Conservation (phyloP, 495 filamentous ascomycete genomes). For the Rostrohypoxylon terebratum region DNA sequence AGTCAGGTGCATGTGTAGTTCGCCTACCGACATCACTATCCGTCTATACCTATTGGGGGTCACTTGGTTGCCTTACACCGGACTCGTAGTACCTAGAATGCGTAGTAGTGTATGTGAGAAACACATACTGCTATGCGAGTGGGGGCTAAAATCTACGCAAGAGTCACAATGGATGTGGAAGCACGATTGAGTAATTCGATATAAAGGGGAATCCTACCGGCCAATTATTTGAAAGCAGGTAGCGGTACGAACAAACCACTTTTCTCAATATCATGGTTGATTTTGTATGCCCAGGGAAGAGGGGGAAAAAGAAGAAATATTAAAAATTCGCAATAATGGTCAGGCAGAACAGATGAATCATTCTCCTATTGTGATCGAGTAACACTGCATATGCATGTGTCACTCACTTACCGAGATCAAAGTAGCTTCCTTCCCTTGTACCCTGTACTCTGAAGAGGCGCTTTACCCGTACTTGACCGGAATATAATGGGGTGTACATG, state of each 20-base stretch:
- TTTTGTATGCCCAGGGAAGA: too few species aligned
- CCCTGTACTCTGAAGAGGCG: not conserved
- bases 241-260: too few species aligned
- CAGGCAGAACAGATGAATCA: not conserved
- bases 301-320: too few species aligned
- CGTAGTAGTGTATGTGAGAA: not conserved
- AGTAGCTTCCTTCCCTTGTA: not conserved
- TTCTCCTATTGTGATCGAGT: not conserved
- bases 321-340: not conserved
- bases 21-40: constrained; percentile 19
- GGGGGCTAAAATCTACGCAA: not conserved
- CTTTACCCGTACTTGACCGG: not conserved
- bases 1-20: constrained; percentile 25
- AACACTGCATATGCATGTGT: not conserved
- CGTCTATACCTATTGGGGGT: constrained; percentile 8
- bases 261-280: too few species aligned
- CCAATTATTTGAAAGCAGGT: too few species aligned
- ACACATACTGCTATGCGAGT: not conserved
- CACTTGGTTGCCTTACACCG: constrained; percentile 31
- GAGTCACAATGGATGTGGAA: not conserved
- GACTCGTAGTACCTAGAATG: not conserved
- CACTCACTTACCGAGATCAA: not conserved
- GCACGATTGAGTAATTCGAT: not conserved
- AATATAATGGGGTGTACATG: not conserved
- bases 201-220: too few species aligned